Evolutionary conservation across 176 grass and related monocot genomes (phyloP).

Genomic region (Carex littledalei): DNA sequence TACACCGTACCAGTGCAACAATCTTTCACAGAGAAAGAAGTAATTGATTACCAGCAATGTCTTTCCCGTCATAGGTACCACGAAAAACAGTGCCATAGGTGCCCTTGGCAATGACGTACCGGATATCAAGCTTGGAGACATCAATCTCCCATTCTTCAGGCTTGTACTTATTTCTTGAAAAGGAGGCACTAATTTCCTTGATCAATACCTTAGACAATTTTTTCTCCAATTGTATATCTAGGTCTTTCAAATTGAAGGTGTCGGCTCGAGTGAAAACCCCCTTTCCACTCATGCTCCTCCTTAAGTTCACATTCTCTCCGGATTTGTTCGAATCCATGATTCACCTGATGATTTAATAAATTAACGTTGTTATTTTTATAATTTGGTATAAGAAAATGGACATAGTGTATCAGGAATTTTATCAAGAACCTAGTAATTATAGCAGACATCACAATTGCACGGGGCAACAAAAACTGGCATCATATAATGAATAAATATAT

Average conservation of each 20-base stretch:
- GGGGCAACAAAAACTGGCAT: no score
- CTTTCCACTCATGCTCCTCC: slow-evolving; percentile 31
- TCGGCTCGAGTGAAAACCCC: slow-evolving; percentile 63
- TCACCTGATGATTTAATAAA: background rate
- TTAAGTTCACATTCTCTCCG: background rate
- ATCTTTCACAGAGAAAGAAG: background rate
- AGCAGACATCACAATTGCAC: no score
- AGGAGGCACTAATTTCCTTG: slow-evolving; percentile 39
- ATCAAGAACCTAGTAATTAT: no score
- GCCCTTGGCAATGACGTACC: slow-evolving; percentile 56
- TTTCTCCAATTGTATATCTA: slow-evolving; percentile 83
- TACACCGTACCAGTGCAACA: background rate
- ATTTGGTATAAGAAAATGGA: no score
- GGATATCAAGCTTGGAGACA: slow-evolving; percentile 67
- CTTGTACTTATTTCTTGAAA: slow-evolving; percentile 13
- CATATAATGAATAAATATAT: no score
- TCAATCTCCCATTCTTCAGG: slow-evolving; percentile 79
- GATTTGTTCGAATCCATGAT: slow-evolving; percentile 23
- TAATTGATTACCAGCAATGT: slow-evolving; percentile 24
- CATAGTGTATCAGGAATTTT: no score
- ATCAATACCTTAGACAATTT: slow-evolving; percentile 61
- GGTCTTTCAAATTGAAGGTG: slow-evolving; percentile 50
- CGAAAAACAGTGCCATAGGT: slow-evolving; percentile 88
- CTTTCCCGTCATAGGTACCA: slow-evolving; percentile 59
- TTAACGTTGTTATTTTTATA: no score